These are phyloP conservation scores for Cercospora berteroae DNA, from an alignment of 2,329 filamentous ascomycete species.

Conservation along the genomic window DNA sequence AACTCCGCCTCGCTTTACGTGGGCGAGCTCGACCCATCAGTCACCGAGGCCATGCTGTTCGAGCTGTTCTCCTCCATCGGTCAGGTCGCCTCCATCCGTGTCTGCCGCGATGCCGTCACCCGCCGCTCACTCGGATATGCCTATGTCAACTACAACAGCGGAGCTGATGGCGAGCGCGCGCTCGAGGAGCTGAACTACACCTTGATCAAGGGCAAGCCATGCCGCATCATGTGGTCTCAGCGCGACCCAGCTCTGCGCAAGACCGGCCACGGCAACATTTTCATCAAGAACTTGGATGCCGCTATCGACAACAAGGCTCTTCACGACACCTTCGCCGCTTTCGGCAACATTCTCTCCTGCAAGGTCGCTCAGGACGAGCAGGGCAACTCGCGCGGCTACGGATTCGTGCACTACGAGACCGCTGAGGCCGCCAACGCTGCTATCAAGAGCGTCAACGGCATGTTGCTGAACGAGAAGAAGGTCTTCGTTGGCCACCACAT, in stretches of 20 bases:
- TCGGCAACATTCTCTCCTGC: slow-evolving; percentile 98
- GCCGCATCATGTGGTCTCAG: slow-evolving; percentile 99
- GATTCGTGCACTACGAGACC: slow-evolving; percentile 99
- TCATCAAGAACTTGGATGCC: slow-evolving; percentile 99
- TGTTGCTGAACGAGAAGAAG: slow-evolving; percentile 99
- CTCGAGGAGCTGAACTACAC: slow-evolving; percentile 99
- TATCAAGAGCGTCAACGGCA: slow-evolving; percentile 99
- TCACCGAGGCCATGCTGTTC: slow-evolving; percentile 99
- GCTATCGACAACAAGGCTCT: slow-evolving; percentile 99
- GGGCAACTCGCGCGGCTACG: slow-evolving; percentile 96
- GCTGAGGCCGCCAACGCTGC: slow-evolving; percentile 94
- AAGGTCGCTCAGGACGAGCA: slow-evolving; percentile 98
- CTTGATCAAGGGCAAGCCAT: slow-evolving; percentile 95
- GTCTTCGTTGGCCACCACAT: slow-evolving; percentile 99
- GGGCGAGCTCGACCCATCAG: slow-evolving; percentile 93
- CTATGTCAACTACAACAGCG: slow-evolving; percentile 99
- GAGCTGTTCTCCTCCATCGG: slow-evolving; percentile 99
- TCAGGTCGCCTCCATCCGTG: slow-evolving; percentile 97
- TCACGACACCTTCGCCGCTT: slow-evolving; percentile 97
- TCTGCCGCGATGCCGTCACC: slow-evolving; percentile 98
- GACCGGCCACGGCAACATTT: slow-evolving; percentile 98
- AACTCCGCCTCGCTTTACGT: slow-evolving; percentile 98
- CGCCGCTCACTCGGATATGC: slow-evolving; percentile 98
- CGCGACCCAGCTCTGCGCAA: slow-evolving; percentile 98
- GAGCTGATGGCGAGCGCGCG: slow-evolving; percentile 91